Conservation (phyloP, 2,329 filamentous ascomycete genomes). For the Pestalotiopsis sp. region DNA sequence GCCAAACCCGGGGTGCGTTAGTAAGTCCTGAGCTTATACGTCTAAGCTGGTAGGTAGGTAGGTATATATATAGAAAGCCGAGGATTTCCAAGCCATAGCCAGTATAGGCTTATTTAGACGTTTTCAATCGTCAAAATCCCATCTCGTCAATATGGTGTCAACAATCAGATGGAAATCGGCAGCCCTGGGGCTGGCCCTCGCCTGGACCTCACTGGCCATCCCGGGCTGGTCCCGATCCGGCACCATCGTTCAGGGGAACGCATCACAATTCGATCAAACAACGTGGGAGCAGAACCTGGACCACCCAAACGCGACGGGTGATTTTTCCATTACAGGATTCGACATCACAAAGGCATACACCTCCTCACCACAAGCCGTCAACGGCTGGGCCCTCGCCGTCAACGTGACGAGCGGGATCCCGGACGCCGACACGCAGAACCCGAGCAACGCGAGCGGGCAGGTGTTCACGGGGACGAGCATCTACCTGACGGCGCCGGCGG, state of each 20-base stretch:
- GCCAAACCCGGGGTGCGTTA: not conserved
- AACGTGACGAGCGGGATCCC: constrained; percentile 29
- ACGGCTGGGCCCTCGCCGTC: constrained; percentile 37
- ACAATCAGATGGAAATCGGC: not conserved
- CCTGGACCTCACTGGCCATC: constrained; percentile 35
- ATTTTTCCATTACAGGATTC: constrained; percentile 22
- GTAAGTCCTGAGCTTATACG: not conserved
- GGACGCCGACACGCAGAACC: constrained; percentile 25
- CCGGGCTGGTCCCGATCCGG: constrained; percentile 38
- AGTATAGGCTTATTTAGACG: not conserved
- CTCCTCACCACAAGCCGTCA: constrained; percentile 45
- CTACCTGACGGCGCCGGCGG: constrained; percentile 24
- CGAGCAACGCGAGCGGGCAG: constrained; percentile 21
- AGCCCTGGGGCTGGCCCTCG: not conserved
- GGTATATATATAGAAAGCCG: not conserved
- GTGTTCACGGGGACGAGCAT: constrained; percentile 32
- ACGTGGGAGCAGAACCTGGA: constrained; percentile 46
- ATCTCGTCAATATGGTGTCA: not conserved
- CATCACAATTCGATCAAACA: constrained; percentile 25
- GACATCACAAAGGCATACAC: constrained; percentile 47
- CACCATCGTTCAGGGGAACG: constrained; percentile 26
- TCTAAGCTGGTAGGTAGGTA: not conserved
- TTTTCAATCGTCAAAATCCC: not conserved
- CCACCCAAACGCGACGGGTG: constrained; percentile 23
- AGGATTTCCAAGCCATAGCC: not conserved